These are phyloP conservation scores for Podila epigama DNA, from an alignment of 192 early-diverging fungal species.

Conservation along the genomic window DNA sequence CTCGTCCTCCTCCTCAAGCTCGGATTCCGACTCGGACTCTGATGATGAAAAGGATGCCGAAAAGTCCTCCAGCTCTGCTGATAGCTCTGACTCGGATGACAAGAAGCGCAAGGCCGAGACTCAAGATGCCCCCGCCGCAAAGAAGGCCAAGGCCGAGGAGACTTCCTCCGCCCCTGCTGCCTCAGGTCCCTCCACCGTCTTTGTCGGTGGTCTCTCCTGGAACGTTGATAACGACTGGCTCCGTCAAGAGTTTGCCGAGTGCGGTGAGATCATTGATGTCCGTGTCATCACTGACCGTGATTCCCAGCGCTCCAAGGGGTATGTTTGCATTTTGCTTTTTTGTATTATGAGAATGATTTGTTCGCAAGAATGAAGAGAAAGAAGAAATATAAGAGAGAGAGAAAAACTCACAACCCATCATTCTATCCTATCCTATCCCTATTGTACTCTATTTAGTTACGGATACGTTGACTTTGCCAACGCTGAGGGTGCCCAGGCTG, in stretches of 20 bases:
- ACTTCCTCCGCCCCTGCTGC: conserved; percentile 39
- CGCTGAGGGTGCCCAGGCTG: conserved; percentile 71
- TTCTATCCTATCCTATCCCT: background rate
- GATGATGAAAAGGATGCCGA: conserved; percentile 55
- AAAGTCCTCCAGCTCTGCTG: conserved; percentile 7
- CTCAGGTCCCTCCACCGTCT: conserved; percentile 65
- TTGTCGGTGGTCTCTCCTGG: conserved; percentile 80
- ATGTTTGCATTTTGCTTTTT: conserved; percentile 13
- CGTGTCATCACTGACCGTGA: conserved; percentile 82
- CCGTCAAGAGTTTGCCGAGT: conserved; percentile 65
- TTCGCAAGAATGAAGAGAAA: too few relatives aligned
- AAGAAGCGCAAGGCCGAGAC: conserved; percentile 61
- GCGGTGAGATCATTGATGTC: conserved; percentile 74
- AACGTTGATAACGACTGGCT: conserved; percentile 73
- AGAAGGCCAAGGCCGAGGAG: conserved; percentile 64
- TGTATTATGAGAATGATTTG: background rate
- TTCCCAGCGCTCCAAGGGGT: conserved; percentile 80
- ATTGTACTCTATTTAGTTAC: conserved; percentile 59
- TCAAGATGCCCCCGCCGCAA: conserved; percentile 52
- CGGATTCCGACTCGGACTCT: conserved; percentile 45
- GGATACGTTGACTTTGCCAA: conserved; percentile 89
- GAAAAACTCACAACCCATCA: too few relatives aligned
- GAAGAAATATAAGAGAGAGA: too few relatives aligned
- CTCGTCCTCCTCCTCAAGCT: background rate
- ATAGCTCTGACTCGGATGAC: conserved; percentile 45